Evolutionary conservation across 73 alveolate species (phyloP), one percentile per base, ranked within the genome.

Genomic region (Tetrahymena borealis): DNA sequence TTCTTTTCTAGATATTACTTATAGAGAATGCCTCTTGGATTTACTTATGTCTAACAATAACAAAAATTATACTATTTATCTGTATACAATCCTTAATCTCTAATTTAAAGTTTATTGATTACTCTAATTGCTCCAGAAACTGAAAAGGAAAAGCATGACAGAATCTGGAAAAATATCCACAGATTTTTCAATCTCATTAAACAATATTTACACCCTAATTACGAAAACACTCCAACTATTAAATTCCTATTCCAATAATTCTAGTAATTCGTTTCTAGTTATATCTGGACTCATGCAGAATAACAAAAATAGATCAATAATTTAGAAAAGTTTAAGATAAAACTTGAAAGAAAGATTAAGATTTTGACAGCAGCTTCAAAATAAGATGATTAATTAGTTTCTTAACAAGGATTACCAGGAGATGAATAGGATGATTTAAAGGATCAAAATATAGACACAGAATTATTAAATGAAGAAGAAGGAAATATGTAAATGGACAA

Each of bases 81-180:
- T 60, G 28, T 60, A 5, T 60, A 60, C 35, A 60, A 60, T 20
- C 85, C 85, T 4, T 60, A 60, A 28, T 24, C 85, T 18, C 28
- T 60, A 35, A 60, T 60, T 60, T 24, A 24, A 35, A 60, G 85
- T 20, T n/a, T 60, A 15, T 60, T 60, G 13, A 60, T 60, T 24
- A 35, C 85, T 60, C 28, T 60, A 35, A 60, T 60, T 4, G 85
- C 38, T 6, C 85, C 85, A 3, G 85, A 60, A 10, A 60, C 85
- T 60, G 85, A 60, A 60, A 60, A 60, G 85, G 85, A 60, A 60
- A 60, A 60, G 85, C 85, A 60, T 60, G 85, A 60, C n/a, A 60
- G 28, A 60, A n/a, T 60, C n/a, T 60, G 85, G 85, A 60, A 60
- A 60, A 60, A 60, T n/a, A 60, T 60, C 9, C 85, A 60, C 28